Percentiles rank a stretch among this genome's conserved stretches.
Conservation (phyloP, 78 protist species). For the Dictyostelium purpureum region DNA sequence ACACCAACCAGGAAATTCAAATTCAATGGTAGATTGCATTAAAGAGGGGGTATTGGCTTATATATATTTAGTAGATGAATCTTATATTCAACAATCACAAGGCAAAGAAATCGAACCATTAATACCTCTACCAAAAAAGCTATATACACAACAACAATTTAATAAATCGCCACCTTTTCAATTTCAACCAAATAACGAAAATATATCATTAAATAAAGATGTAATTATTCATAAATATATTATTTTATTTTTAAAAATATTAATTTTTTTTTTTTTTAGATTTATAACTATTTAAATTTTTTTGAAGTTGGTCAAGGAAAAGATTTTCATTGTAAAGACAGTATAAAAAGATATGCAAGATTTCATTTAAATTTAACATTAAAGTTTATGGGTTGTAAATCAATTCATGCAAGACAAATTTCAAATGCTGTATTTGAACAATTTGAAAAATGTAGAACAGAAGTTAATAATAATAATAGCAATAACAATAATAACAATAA, state of each 20-base stretch:
- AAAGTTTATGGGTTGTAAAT: conserved; percentile 72
- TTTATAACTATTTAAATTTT: conserved; percentile 37
- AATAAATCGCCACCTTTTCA: conserved; percentile 31
- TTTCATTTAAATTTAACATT: conserved; percentile 66
- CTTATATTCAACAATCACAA: neutral
- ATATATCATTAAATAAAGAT: conserved; percentile 28
- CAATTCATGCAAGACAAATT: conserved; percentile 66
- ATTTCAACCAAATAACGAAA: conserved; percentile 8
- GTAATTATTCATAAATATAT: neutral
- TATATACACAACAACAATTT: neutral
- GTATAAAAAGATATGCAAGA: conserved; percentile 57
- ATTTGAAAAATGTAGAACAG: conserved; percentile 47
- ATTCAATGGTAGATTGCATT: conserved; percentile 25
- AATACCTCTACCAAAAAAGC: neutral
- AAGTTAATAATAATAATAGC: neutral
- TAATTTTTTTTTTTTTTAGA: neutral
- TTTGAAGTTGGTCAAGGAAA: conserved; percentile 31
- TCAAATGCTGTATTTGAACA: conserved; percentile 59
- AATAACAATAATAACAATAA: conserved; percentile 20
- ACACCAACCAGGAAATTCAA: neutral
- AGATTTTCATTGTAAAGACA: conserved; percentile 23
- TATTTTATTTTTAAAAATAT: neutral
- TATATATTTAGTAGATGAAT: conserved; percentile 46
- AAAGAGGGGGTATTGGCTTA: conserved; percentile 56
- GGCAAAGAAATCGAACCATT: neutral